Evolutionary conservation across 129 eudicot genomes (phyloP).

Genomic region (Scalesia atractyloides): DNA sequence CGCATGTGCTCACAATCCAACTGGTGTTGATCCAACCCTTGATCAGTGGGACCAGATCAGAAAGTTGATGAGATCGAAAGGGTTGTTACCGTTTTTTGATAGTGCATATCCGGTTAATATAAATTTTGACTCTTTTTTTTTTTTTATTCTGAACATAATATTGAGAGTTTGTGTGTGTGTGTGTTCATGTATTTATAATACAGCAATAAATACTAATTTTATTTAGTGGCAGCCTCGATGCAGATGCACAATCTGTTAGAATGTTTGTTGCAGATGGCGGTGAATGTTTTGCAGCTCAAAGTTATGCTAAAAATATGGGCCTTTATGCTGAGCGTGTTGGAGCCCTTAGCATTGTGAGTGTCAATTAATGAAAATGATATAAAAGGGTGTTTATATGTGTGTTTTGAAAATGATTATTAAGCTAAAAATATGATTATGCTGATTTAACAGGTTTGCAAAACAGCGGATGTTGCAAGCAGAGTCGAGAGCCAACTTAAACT

Average conservation of each 20-base stretch:
- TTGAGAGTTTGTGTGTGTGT: not conserved
- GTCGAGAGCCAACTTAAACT: slow-evolving; percentile 79
- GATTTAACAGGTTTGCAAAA: slow-evolving; percentile 56
- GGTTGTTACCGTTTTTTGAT: slow-evolving; percentile 70
- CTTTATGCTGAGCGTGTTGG: slow-evolving; percentile 87
- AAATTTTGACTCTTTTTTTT: slow-evolving; percentile 25
- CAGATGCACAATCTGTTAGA: slow-evolving; percentile 76
- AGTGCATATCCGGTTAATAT: slow-evolving; percentile 76
- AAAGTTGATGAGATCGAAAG: slow-evolving; percentile 65
- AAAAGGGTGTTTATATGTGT: slow-evolving; percentile 50
- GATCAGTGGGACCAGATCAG: slow-evolving; percentile 82
- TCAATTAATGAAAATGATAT: too few species aligned
- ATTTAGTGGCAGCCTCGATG: slow-evolving; percentile 79
- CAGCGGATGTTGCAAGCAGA: slow-evolving; percentile 63
- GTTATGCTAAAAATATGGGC: slow-evolving; percentile 84
- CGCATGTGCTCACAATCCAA: slow-evolving; percentile 90
- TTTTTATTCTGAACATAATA: slow-evolving; percentile 14
- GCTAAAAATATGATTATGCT: slow-evolving; percentile 67
- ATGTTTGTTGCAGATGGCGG: slow-evolving; percentile 84
- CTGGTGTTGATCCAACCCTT: slow-evolving; percentile 80
- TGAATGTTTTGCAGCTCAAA: slow-evolving; percentile 72
- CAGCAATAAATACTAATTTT: not conserved
- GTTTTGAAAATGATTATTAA: slow-evolving; percentile 66
- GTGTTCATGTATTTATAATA: slow-evolving; percentile 35
- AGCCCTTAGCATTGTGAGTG: slow-evolving; percentile 70